Evolutionary conservation across 441 rosid genomes (phyloP).

Genomic region (Raphanus hybrid): DNA sequence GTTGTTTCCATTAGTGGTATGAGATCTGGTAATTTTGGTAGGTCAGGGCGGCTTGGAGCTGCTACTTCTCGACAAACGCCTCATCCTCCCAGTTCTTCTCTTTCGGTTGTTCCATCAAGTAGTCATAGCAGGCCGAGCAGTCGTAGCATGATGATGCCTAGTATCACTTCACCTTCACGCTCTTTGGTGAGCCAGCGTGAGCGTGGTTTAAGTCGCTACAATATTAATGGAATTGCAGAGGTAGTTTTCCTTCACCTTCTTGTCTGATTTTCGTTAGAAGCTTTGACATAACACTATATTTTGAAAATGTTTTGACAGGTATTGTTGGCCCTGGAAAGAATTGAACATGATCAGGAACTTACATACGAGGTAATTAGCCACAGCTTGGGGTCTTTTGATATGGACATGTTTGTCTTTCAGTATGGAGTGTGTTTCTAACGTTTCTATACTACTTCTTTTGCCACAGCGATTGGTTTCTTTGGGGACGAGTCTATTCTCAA

Average conservation of each 20-base stretch:
- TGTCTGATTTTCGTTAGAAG: slow-evolving; percentile 34
- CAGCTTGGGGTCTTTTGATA: slow-evolving; percentile 22
- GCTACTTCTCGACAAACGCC: slow-evolving; percentile 45
- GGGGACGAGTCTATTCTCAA: slow-evolving; percentile 75
- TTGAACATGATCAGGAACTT: slow-evolving; percentile 82
- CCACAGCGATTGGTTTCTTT: slow-evolving; percentile 81
- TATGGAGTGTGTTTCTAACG: slow-evolving; percentile 1
- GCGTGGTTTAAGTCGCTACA: slow-evolving; percentile 62
- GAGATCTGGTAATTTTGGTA: slow-evolving; percentile 40
- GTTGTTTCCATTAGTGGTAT: slow-evolving; percentile 61
- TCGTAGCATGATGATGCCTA: slow-evolving; percentile 39
- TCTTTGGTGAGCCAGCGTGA: slow-evolving; percentile 54
- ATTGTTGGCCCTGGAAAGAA: slow-evolving; percentile 82
- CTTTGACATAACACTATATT: slow-evolving; percentile 21
- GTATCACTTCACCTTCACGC: slow-evolving; percentile 50
- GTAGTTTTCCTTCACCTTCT: slow-evolving; percentile 46
- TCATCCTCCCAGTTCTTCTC: slow-evolving; percentile 37
- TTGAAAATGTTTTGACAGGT: slow-evolving; percentile 48
- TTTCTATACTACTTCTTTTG: slow-evolving; percentile 23
- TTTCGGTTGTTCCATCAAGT: slow-evolving; percentile 7
- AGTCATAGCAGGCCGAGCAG: slow-evolving; percentile 35
- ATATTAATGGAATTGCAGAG: slow-evolving; percentile 89
- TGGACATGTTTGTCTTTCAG: slow-evolving; percentile 9
- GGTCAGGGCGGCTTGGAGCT: slow-evolving; percentile 42
- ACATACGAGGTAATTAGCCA: slow-evolving; percentile 66